Evolutionary conservation across 768 basidiomycete species (phyloP), one percentile per base, ranked within the genome.

Genomic region (Pleurotus salmoneostramineus): DNA sequence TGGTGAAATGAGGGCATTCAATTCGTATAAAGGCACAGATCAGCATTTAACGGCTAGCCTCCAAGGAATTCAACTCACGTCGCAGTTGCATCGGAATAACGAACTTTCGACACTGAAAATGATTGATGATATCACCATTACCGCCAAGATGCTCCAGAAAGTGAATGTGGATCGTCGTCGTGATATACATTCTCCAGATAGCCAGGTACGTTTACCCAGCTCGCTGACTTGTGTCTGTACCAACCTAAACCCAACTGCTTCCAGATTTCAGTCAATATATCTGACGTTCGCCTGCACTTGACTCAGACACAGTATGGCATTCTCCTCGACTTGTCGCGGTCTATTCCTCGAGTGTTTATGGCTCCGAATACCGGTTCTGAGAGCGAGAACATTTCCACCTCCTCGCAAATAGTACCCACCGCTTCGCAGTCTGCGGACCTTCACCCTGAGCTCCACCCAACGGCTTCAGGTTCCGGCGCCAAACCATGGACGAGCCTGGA

Each of bases 91-190:
- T 61, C 72, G 78, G 42, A 76, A 78, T 11, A 79, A 75, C 45
- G 65, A 78, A 60, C 60, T 75, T 10, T 79, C 82, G 14, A 74
- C 70, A 1, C 77, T 98, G 58, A 94, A 92, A 71, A 93, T 99
- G 64, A 89, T 99, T 35, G 93, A 97, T 62, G 91, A 96, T 65
- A 94, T 97, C 48, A 78, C 89, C 58, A 79, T 98, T 58, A 74
- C 73, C 3, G 82, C 89, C 6, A 81, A 88, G 27, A 71, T 95
- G 51, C 70, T 83, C 27, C 93, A 96, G 70, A 79, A 73, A 5
- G 76, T 74, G 48, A 76, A 74, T 11, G 77, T 84, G 43, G 78
- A 90, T 64, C 78, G 83, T 14, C 65, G 66, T n/a, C 67, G 70
- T 14, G 78, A 88, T 58, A 66, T 68, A 34, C 75, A 80, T 36